Percentiles rank a stretch among this genome's conserved stretches.
phyloP scores from a whole-genome alignment of 345 rosid genomes.

The Psidium guajava region DNA sequence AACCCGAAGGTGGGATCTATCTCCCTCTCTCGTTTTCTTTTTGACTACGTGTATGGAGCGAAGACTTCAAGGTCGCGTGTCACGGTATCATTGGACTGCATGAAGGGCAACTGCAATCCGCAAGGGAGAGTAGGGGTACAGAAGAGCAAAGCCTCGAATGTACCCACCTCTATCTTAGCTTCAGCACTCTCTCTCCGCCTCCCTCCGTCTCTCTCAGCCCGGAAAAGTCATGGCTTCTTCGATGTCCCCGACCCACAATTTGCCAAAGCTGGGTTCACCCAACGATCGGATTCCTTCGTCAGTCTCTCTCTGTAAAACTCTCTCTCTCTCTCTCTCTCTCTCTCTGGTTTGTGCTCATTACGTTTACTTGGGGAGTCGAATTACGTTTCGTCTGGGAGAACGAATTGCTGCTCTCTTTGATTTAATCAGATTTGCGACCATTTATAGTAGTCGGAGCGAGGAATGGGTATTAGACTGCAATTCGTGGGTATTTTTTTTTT shows the following conservation, averaged over 20 bases:
- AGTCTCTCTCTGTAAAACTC: slow-evolving; percentile 21
- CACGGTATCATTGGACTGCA: background rate
- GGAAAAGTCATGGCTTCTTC: slow-evolving; percentile 38
- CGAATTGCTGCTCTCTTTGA: background rate
- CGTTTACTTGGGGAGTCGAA: background rate
- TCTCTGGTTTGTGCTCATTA: background rate
- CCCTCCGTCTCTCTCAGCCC: background rate
- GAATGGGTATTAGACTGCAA: background rate
- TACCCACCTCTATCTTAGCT: background rate
- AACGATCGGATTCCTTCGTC: slow-evolving; percentile 25
- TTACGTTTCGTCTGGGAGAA: background rate
- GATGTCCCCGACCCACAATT: slow-evolving; percentile 11
- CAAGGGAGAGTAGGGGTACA: fast-evolving
- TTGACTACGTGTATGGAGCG: too few species aligned
- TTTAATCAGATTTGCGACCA: background rate
- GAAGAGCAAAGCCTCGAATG: background rate
- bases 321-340: background rate
- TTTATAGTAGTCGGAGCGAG: background rate
- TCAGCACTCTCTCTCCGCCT: background rate
- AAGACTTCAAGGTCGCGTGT: background rate
- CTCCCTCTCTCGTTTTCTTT: too few species aligned
- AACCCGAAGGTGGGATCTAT: background rate
- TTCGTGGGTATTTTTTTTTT: background rate
- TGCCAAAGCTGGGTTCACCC: slow-evolving; percentile 14
- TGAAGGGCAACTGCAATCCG: background rate